These are phyloP conservation scores for Cercospora janseana DNA, from an alignment of 2,329 filamentous ascomycete species.

Conservation along the genomic window DNA sequence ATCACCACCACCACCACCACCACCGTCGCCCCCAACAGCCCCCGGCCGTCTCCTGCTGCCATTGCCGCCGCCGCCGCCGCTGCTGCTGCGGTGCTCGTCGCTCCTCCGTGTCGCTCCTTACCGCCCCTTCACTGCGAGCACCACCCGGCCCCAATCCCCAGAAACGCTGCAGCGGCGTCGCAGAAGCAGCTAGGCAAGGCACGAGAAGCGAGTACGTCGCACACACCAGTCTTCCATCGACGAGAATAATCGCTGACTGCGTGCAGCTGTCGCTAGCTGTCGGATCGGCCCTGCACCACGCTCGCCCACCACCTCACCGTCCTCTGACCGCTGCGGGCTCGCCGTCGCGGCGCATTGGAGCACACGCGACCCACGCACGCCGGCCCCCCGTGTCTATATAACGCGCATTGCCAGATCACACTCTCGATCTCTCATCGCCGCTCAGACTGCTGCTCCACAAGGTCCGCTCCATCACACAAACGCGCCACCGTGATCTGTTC, in stretches of 20 bases:
- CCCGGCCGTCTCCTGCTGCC: too few species aligned
- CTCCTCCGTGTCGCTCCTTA: conserved; percentile 16
- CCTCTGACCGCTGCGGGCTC: conserved; percentile 8
- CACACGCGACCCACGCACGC: conserved; percentile 12
- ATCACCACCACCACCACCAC: conserved; percentile 7
- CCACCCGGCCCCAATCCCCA: background rate
- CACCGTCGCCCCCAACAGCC: conserved; percentile 7
- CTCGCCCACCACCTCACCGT: conserved; percentile 5
- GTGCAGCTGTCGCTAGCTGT: conserved; percentile 14
- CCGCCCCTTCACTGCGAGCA: conserved; percentile 5
- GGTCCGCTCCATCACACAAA: background rate
- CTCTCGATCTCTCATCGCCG: conserved; percentile 5
- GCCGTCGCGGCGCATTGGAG: conserved; percentile 13
- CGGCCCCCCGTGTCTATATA: conserved; percentile 4
- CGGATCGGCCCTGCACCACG: conserved; percentile 8
- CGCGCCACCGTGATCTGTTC: background rate
- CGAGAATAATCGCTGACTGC: conserved; percentile 12
- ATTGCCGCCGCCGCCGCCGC: conserved; percentile 1
- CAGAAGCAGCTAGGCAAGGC: conserved; percentile 10
- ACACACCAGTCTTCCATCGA: conserved; percentile 12
- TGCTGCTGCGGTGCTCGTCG: conserved; percentile 6
- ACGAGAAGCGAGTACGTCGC: conserved; percentile 8
- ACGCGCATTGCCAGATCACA: conserved; percentile 3
- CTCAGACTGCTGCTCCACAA: background rate
- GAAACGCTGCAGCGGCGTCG: background rate